Evolutionary conservation across 2,329 filamentous ascomycete species (phyloP), one percentile per base, ranked within the genome.

Genomic region (Diplodia seriata): DNA sequence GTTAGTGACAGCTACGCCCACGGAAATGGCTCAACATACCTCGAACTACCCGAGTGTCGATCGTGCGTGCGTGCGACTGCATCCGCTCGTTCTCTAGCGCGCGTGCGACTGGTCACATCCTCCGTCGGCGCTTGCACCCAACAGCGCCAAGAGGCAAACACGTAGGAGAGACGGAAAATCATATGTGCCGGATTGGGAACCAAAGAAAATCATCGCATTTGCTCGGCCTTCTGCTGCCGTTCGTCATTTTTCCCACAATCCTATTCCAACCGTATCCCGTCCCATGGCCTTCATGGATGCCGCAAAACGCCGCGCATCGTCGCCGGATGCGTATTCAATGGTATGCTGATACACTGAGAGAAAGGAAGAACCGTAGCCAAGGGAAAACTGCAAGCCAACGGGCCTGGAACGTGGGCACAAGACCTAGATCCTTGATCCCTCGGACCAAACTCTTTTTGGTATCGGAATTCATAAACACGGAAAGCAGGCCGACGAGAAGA

Each of bases 311-410:
- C 59, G 59, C 12, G 59, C 59, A 63, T 26, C 47, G 29, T 18
- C 7, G 29, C 26, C 23, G 23, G 31, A 51, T 63, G 31, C 59
- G 43, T 51, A 50, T 36, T 47, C 47, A 63, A 51, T 63, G 59
- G 59, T 63, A 63, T 63, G 59, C 59, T 53, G 59, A 63, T 63
- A 63, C 47, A 63, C 29, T 38, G 47, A 47, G 20, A 63, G 59
- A 63, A 63, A 31, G 23, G 47, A 63, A 63, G 31, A 51, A 51
- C 29, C 14, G 51, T 36, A 20, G 12, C 18, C 33, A 36, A 51
- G 40, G 9, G 36, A 51, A 51, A 62, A 29, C 5, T 56, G 18
- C 20, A 47, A 33, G 31, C n/a, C 5, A 51, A 20, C 14, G 18
- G 7, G 26, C 38, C 40, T 26, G 57, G 40, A 6, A 29, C 29